phyloP scores from a whole-genome alignment of 176 grass and related monocot genomes.

The Lolium perenne region DNA sequence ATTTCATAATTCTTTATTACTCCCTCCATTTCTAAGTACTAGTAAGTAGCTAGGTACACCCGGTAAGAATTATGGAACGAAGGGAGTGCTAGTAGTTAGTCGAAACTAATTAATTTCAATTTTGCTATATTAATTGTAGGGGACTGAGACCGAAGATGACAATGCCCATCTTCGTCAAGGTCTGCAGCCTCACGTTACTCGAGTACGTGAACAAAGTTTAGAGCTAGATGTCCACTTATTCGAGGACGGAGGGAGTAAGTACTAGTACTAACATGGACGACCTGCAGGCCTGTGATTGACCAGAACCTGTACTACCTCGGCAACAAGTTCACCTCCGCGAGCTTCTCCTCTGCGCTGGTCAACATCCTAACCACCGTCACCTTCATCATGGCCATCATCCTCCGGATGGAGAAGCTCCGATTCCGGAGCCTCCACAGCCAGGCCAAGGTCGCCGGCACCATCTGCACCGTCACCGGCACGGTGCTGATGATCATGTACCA shows the following conservation, averaged over 20 bases:
- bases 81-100: too few species aligned
- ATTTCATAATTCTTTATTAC: too few species aligned
- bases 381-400: slow-evolving; percentile 65
- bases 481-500: slow-evolving; percentile 92
- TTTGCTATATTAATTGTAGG: slow-evolving; percentile 39
- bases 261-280: too few species aligned
- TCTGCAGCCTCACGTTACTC: slow-evolving; percentile 57
- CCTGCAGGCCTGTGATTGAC: slow-evolving; percentile 77
- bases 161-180: slow-evolving; percentile 64
- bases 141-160: slow-evolving; percentile 74
- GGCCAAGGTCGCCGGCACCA: slow-evolving; percentile 79
- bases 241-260: too few species aligned
- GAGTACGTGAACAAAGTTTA: slow-evolving; percentile 83
- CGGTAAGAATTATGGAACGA: background rate
- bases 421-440: slow-evolving; percentile 69
- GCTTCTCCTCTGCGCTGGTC: slow-evolving; percentile 65
- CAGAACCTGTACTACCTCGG: slow-evolving; percentile 88
- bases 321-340: slow-evolving; percentile 71
- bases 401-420: slow-evolving; percentile 69
- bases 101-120: background rate
- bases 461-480: slow-evolving; percentile 70
- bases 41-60: background rate
- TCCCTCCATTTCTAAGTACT: too few species aligned
- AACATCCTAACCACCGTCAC: slow-evolving; percentile 94
- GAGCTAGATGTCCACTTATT: too few species aligned